Evolutionary conservation across 2,329 filamentous ascomycete species (phyloP).

Genomic region (Colletotrichum camelliae): DNA sequence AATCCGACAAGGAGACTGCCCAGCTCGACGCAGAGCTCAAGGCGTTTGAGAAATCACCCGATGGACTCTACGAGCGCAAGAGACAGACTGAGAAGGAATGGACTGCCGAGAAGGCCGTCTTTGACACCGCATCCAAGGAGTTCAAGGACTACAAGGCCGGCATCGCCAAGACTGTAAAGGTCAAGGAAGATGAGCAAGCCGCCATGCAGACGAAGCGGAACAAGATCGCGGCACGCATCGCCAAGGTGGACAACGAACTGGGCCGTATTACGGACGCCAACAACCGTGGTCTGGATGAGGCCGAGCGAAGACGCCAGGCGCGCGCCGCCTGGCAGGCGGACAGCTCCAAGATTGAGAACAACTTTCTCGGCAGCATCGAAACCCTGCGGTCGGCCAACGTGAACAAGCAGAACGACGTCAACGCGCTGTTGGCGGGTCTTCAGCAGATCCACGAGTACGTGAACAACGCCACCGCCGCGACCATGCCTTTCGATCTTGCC

Average conservation of each 20-base stretch:
- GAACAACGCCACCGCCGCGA: conserved; percentile 35
- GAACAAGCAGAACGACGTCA: conserved; percentile 45
- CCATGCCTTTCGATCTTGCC: conserved; percentile 34
- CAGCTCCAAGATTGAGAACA: conserved; percentile 48
- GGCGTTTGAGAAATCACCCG: conserved; percentile 67
- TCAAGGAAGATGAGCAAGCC: conserved; percentile 67
- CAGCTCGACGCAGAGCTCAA: conserved; percentile 66
- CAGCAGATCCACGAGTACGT: conserved; percentile 37
- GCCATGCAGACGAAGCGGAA: conserved; percentile 72
- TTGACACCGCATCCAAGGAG: conserved; percentile 60
- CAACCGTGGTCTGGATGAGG: conserved; percentile 67
- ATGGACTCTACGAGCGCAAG: conserved; percentile 64
- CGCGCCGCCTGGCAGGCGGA: conserved; percentile 53
- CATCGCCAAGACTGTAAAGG: conserved; percentile 67
- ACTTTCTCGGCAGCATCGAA: conserved; percentile 44
- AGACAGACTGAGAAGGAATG: conserved; percentile 58
- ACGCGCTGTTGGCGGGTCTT: conserved; percentile 40
- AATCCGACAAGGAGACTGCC: conserved; percentile 61
- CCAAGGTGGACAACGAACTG: conserved; percentile 75
- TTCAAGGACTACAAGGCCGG: conserved; percentile 65
- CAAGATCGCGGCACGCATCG: conserved; percentile 73
- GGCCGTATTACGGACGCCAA: conserved; percentile 75
- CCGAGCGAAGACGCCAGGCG: conserved; percentile 62
- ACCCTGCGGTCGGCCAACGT: conserved; percentile 38
- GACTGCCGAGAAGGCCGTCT: conserved; percentile 61